Evolutionary conservation across 2,329 filamentous ascomycete genomes (phyloP).

Genomic region (Exophiala dermatitidis): DNA sequence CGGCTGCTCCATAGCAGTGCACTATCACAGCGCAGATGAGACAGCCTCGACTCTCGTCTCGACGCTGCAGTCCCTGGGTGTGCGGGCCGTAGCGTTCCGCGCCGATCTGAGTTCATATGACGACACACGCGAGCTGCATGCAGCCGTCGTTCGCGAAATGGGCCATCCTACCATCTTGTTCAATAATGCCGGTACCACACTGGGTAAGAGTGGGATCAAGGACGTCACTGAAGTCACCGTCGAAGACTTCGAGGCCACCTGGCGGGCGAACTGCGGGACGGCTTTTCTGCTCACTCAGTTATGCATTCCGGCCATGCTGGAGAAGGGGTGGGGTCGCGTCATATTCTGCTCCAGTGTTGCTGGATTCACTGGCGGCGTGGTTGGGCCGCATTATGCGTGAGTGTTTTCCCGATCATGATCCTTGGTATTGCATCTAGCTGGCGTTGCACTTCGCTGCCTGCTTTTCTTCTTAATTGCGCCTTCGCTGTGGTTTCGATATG

Average conservation of each 20-base stretch:
- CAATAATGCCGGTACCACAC: conserved; percentile 49
- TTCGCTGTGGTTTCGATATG: not conserved
- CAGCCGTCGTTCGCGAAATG: conserved; percentile 30
- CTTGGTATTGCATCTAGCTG: not conserved
- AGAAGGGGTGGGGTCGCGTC: conserved; percentile 55
- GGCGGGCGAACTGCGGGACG: conserved; percentile 56
- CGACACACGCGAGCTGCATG: conserved; percentile 31
- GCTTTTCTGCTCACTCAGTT: conserved; percentile 57
- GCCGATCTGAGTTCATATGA: conserved; percentile 36
- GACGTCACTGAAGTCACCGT: conserved; percentile 52
- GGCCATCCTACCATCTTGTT: conserved; percentile 37
- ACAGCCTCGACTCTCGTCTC: conserved; percentile 30
- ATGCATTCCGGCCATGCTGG: conserved; percentile 54
- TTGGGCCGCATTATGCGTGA: conserved; percentile 46
- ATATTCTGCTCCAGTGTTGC: conserved; percentile 59
- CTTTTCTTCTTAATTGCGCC: not conserved
- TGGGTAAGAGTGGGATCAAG: conserved; percentile 48
- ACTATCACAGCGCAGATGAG: conserved; percentile 36
- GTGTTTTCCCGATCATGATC: conserved; percentile 26
- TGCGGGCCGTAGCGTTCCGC: conserved; percentile 31
- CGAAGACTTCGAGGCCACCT: conserved; percentile 58
- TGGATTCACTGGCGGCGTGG: conserved; percentile 56
- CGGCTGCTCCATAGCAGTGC: conserved; percentile 40
- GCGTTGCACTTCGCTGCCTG: not conserved
- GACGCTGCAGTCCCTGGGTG: conserved; percentile 28